Percentiles rank a stretch among this genome's conserved stretches.
Evolutionary conservation across 495 filamentous ascomycete species (phyloP).

Genomic region (Chaetomidium leptoderma): DNA sequence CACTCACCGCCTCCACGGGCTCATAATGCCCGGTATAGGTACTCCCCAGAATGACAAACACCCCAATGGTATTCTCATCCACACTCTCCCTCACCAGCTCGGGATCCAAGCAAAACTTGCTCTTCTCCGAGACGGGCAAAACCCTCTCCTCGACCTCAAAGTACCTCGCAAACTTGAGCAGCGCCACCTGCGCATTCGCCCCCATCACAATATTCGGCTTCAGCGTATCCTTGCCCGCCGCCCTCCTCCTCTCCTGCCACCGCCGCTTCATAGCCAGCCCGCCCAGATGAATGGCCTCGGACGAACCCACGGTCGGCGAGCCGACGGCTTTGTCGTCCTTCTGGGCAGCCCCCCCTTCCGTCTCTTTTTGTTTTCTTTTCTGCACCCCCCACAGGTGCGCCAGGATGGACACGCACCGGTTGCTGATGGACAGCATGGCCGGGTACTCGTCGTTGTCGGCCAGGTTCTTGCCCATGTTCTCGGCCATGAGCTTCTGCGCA

Average conservation of each 20-base stretch:
- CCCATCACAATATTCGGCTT: conserved; percentile 77
- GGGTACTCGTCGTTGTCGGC: conserved; percentile 74
- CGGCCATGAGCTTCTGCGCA: conserved; percentile 59
- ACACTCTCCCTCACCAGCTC: conserved; percentile 60
- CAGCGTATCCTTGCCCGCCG: conserved; percentile 56
- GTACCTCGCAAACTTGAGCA: conserved; percentile 71
- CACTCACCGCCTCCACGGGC: conserved; percentile 64
- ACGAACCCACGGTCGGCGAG: conserved; percentile 67
- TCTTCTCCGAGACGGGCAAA: conserved; percentile 61
- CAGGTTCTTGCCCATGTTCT: conserved; percentile 66
- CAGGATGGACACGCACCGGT: conserved; percentile 67
- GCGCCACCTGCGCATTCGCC: conserved; percentile 69
- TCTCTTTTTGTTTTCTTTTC: too few relatives aligned
- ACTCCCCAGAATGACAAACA: conserved; percentile 69
- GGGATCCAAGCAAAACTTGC: conserved; percentile 59
- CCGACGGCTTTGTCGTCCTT: conserved; percentile 65
- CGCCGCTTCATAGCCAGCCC: conserved; percentile 74
- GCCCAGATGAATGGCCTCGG: conserved; percentile 70
- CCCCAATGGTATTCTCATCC: conserved; percentile 74
- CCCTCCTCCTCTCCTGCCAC: conserved; percentile 64
- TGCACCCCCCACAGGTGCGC: conserved; percentile 65
- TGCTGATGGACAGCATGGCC: conserved; percentile 67
- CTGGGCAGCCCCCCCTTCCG: too few relatives aligned
- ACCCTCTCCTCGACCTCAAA: conserved; percentile 75
- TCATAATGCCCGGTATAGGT: conserved; percentile 78